Conservation (phyloP, 495 filamentous ascomycete species). For the Penicillium maclennaniae region DNA sequence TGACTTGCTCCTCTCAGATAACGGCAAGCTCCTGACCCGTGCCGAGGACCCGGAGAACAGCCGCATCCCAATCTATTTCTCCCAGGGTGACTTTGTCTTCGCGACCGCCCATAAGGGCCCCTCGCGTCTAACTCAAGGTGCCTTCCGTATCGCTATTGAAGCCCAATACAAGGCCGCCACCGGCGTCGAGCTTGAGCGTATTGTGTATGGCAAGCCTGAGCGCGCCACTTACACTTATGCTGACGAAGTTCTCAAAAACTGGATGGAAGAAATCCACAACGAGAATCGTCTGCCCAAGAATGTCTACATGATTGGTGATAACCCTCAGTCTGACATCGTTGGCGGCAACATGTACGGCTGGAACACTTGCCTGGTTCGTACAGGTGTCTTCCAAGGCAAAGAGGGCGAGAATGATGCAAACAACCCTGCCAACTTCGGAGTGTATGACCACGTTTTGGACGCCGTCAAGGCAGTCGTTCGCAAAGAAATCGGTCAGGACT, state of each 20-base stretch:
- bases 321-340: constrained; percentile 73
- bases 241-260: constrained; percentile 67
- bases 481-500: constrained; percentile 55
- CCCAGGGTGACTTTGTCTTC: constrained; percentile 69
- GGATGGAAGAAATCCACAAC: constrained; percentile 74
- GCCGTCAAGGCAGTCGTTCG: constrained; percentile 51
- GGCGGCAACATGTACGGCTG: constrained; percentile 80
- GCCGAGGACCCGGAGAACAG: constrained; percentile 63
- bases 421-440: constrained; percentile 55
- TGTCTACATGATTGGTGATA: constrained; percentile 81
- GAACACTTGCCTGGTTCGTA: constrained; percentile 69
- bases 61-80: constrained; percentile 75
- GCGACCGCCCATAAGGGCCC: constrained; percentile 69
- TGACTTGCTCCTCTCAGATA: constrained; percentile 71
- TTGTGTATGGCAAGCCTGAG: constrained; percentile 83
- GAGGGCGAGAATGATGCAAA: constrained; percentile 51
- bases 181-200: constrained; percentile 71
- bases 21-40: constrained; percentile 63
- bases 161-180: constrained; percentile 76
- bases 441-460: constrained; percentile 53
- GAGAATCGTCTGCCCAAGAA: constrained; percentile 66
- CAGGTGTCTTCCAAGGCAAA: constrained; percentile 56
- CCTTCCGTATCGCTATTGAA: constrained; percentile 73
- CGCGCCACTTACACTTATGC: constrained; percentile 77
- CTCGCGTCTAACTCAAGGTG: constrained; percentile 70